A percentile compares a stretch with the other conserved stretches of the same genome.
Evolutionary conservation across 2,329 filamentous ascomycete genomes (phyloP).

Genomic region (Penicillium sp.): DNA sequence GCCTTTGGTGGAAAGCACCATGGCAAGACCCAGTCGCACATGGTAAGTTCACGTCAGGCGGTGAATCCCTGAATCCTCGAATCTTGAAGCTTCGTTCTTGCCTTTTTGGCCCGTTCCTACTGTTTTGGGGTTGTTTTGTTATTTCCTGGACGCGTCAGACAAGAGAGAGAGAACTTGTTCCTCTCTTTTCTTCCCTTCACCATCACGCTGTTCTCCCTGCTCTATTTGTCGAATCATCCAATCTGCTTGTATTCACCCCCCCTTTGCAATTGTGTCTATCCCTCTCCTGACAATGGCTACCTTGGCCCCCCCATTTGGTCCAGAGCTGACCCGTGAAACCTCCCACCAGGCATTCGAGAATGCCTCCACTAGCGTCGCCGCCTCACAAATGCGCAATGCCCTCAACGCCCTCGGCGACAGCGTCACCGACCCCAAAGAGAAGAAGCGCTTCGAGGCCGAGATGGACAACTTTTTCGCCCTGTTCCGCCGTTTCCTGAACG

Average conservation of each 20-base stretch:
- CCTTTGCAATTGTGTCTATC: neutral
- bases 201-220: neutral
- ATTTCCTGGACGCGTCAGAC: neutral
- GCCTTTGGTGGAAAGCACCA: slow-evolving; percentile 50
- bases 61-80: neutral
- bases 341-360: slow-evolving; percentile 86
- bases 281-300: neutral
- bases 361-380: slow-evolving; percentile 95
- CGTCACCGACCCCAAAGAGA: slow-evolving; percentile 71
- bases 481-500: slow-evolving; percentile 96
- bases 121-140: neutral
- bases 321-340: slow-evolving; percentile 8
- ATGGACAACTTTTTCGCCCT: slow-evolving; percentile 99
- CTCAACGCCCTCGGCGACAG: slow-evolving; percentile 89
- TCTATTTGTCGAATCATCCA: neutral
- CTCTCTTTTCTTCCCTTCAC: neutral
- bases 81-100: neutral
- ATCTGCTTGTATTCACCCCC: neutral
- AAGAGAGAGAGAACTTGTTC: neutral
- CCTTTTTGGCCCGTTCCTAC: neutral
- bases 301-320: neutral
- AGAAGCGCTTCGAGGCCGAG: slow-evolving; percentile 91
- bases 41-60: slow-evolving; percentile 46
- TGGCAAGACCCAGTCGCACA: slow-evolving; percentile 55
- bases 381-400: slow-evolving; percentile 98